Base-by-base conservation (phyloP, 495 filamentous ascomycete genomes). In the Chaetomidium leptoderma region DNA sequence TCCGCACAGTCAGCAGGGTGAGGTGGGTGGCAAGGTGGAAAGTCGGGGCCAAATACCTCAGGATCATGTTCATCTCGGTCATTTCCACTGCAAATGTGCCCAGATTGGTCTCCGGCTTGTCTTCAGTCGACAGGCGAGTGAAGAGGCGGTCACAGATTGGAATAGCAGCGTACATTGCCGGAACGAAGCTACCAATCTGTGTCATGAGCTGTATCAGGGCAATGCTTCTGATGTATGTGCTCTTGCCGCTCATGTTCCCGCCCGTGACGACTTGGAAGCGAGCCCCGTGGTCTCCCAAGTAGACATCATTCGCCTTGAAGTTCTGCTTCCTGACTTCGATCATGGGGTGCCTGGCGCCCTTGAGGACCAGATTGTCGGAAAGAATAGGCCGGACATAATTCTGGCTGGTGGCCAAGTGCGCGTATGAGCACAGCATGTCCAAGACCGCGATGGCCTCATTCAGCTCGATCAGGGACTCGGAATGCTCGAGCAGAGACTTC, bases 191-290 rank as follows among this genome's bases (percentile, higher is more conserved):
- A 27, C 93, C 93, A 57, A 95, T 84, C 63, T 98, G 93, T 5
- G 90, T 90, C 90, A 98, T 93, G 47, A 98, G 81, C 27, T 86
- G 81, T 69, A 92, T 85, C 10, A 98, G 75, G 17, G 92, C 90
- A 39, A 96, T 76, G 7, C 85, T 86, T 57, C 90, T 85, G 66
- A 97, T 95, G 73, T 95, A 97, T 0, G 92, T 97, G 58, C 90
- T 90, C 67, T 96, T 97, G n/a, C 93, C 93, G 64, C 90, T 95
- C 95, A 97, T 97, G 70, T 98, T 98, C 71, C 90, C 93, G 39
- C 93, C 93, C 6, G 93, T 96, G 66, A 98, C 86, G 58, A 97
- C 89, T 58, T 96, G 90, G 69, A 97, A 92, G 8, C 92, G 83
- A 32, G 79, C 81, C 56, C 89, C 83, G 27, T 85, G 74, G 19